These are phyloP conservation scores for Rhodocollybia butyracea DNA, from an alignment of 768 basidiomycete genomes.

Conservation along the genomic window DNA sequence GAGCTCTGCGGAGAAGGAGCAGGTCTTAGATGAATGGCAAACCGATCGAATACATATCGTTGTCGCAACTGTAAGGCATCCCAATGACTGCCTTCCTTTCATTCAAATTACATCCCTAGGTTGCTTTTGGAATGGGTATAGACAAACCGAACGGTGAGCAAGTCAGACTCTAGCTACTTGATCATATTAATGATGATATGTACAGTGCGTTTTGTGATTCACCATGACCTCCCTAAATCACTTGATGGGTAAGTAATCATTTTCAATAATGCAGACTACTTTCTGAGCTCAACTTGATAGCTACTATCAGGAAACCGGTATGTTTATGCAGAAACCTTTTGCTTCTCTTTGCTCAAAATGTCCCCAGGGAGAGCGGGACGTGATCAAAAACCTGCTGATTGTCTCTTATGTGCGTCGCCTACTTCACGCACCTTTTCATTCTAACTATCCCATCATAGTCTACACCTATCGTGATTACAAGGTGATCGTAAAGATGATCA, in stretches of 20 bases:
- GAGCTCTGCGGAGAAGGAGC: conserved; percentile 54
- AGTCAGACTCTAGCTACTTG: neutral
- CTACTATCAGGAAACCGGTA: conserved; percentile 89
- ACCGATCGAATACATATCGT: conserved; percentile 70
- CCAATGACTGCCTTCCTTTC: neutral
- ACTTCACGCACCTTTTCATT: conserved; percentile 21
- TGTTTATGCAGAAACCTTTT: neutral
- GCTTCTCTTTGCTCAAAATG: neutral
- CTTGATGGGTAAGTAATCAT: conserved; percentile 66
- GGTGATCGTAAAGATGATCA: conserved; percentile 57
- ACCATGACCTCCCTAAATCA: conserved; percentile 76
- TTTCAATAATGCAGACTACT: conserved; percentile 8
- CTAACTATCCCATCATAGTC: conserved; percentile 38
- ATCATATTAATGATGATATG: neutral
- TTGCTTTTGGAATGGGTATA: conserved; percentile 98
- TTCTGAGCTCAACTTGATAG: conserved; percentile 29
- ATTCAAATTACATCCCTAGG: conserved; percentile 37
- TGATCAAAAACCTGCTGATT: conserved; percentile 81
- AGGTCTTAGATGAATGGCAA: conserved; percentile 73
- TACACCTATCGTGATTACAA: conserved; percentile 61
- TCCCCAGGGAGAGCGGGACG: conserved; percentile 75
- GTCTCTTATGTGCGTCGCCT: conserved; percentile 77
- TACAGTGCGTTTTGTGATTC: conserved; percentile 89
- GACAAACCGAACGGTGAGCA: conserved; percentile 75
- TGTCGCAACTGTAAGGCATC: conserved; percentile 77